Percentiles rank a stretch among this genome's conserved stretches.
phyloP scores from a whole-genome alignment of 139 green algal genomes.

The Tetradesmus obliquus region DNA sequence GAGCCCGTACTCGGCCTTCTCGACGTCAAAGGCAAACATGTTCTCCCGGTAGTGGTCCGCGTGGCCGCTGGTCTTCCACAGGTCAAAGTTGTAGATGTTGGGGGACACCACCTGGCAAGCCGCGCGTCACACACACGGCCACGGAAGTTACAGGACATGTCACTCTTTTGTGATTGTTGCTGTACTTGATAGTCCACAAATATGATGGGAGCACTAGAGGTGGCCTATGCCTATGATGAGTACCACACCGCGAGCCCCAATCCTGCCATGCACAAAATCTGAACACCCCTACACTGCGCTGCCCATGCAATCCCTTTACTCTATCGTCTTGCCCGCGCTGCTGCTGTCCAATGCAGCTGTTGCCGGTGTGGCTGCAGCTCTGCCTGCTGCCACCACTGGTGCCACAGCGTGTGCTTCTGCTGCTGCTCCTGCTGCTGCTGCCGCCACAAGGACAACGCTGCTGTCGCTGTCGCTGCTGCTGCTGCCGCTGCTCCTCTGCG shows the following conservation, averaged over 20 bases:
- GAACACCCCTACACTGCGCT: too few species aligned
- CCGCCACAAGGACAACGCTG: not conserved
- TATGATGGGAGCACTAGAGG: too few species aligned
- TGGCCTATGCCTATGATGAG: too few species aligned
- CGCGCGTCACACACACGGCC: not conserved
- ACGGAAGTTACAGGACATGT: not conserved
- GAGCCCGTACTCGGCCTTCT: conserved; percentile 95
- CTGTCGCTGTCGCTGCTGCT: not conserved
- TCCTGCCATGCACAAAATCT: too few species aligned
- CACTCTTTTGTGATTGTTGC: not conserved
- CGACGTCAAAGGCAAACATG: conserved; percentile 97
- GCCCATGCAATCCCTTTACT: not conserved
- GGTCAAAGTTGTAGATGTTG: conserved; percentile 99
- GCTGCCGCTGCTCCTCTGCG: not conserved
- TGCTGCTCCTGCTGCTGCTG: not conserved
- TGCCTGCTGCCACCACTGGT: not conserved
- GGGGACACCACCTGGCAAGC: conserved; percentile 75
- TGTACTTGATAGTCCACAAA: not conserved
- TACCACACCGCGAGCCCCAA: too few species aligned
- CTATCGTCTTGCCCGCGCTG: not conserved
- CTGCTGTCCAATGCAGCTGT: not conserved
- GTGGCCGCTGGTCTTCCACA: conserved; percentile 96
- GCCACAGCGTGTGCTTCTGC: not conserved
- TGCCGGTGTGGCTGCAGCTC: not conserved
- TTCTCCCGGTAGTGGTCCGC: conserved; percentile 99